Evolutionary conservation across 495 filamentous ascomycete species (phyloP).

Genomic region (Xylona heveae): DNA sequence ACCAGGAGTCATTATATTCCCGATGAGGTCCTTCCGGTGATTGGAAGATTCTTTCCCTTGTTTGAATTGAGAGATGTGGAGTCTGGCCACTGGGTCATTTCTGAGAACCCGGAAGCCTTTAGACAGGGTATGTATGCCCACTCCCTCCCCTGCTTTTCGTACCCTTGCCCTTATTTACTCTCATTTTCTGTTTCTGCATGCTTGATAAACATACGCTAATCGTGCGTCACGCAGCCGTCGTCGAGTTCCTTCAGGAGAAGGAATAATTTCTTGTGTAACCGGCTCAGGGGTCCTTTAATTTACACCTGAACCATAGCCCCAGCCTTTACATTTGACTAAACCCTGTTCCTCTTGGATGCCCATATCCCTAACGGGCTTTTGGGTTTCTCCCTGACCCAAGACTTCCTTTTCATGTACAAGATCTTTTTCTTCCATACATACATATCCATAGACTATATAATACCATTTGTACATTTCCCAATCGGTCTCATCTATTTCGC

Average conservation of each 20-base stretch:
- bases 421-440: too few relatives aligned
- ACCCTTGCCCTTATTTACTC: too few relatives aligned
- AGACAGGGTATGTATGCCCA: constrained; percentile 37
- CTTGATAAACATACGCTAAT: neutral
- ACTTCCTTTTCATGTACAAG: too few relatives aligned
- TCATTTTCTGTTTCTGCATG: too few relatives aligned
- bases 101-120: constrained; percentile 79
- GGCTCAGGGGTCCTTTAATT: constrained; percentile 2
- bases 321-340: too few relatives aligned
- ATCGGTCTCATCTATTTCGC: too few relatives aligned
- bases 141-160: too few relatives aligned
- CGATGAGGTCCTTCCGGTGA: constrained; percentile 68
- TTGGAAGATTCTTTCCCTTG: constrained; percentile 75
- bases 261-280: constrained; percentile 15
- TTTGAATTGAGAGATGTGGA: constrained; percentile 68
- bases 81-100: constrained; percentile 84
- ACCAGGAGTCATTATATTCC: constrained; percentile 68
- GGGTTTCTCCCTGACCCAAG: too few relatives aligned
- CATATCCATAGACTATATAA: too few relatives aligned
- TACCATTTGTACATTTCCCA: too few relatives aligned
- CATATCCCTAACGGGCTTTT: too few relatives aligned
- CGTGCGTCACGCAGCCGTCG: constrained; percentile 23
- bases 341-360: too few relatives aligned
- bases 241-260: constrained; percentile 37
- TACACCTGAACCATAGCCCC: constrained; percentile 1